Base-by-base conservation (phyloP, 305 asterid genomes). In the Plantago lanceolata region DNA sequence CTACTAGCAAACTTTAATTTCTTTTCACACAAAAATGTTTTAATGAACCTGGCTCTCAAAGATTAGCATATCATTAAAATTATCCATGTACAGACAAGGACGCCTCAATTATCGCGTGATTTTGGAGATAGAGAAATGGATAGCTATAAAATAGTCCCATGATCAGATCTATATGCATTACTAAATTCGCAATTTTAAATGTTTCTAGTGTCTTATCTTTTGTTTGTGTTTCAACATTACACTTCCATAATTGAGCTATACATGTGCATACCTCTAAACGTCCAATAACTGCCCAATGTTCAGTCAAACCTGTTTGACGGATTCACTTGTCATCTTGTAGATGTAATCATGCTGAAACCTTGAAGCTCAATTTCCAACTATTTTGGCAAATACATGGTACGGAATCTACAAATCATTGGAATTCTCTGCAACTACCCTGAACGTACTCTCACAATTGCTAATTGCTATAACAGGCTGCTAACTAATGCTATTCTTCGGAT, bases 131-230 rank as follows among this genome's bases (percentile, higher is more conserved):
- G 9, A 55, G 29, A 47, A 75, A 64, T 53, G 68, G 66, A 72
- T 65, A 45, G 53, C 49, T 72, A 60, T 71, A 66, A 52, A 72
- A 65, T 67, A 68, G 71, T 68, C 57, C 21, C 14, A 37, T 48
- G 19, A 45, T 69, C 75, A 79, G 77, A 75, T 75, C 84, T 75
- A 71, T 64, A 65, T 37, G 8, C 45, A 37, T 37, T 24, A 37
- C 45, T 37, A 37, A 37, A 37, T 9, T 37, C 3, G 45, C 14
- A 2, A 1, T 37, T 8, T 9, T 8, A 37, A 37, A 3, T 24
- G 3, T 24, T 24, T 24, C 28, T 24, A 24, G 28, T 24, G 28
- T 37, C 8, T 37, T 37, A 37, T 5, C 8, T 37, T 0, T 37
- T 0, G 8, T 37, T 9, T 37, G 9, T 37, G 14, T 9, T 37